Evolutionary conservation across 768 basidiomycete genomes (phyloP).

Genomic region (Tricholoma flavovirens): DNA sequence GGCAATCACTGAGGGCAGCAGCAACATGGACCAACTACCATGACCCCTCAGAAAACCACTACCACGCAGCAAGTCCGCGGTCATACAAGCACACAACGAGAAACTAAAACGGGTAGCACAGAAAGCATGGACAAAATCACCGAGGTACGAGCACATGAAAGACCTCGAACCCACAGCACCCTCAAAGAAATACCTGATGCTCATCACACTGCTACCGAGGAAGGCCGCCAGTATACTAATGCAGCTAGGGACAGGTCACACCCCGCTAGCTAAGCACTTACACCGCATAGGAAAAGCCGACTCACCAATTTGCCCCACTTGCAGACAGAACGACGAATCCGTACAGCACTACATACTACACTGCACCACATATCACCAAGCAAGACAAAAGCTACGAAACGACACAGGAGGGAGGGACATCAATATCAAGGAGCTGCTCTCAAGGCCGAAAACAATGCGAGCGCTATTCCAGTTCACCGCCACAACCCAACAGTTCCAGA

Average conservation of each 20-base stretch:
- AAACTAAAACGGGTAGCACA: background rate
- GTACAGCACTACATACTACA: background rate
- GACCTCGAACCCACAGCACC: background rate
- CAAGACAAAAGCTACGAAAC: background rate
- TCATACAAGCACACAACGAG: too few species aligned
- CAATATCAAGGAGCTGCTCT: too few species aligned
- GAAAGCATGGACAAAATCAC: background rate
- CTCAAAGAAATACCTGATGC: too few species aligned
- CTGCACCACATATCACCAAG: background rate
- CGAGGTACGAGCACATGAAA: too few species aligned
- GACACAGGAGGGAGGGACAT: too few species aligned
- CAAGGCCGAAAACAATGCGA: too few species aligned
- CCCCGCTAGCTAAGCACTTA: background rate
- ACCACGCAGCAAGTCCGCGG: too few species aligned
- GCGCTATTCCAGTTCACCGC: too few species aligned
- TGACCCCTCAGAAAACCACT: background rate
- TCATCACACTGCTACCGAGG: too few species aligned
- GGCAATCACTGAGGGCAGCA: slow-evolving; percentile 3
- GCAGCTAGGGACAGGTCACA: too few species aligned
- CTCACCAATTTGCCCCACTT: background rate
- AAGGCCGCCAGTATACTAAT: too few species aligned
- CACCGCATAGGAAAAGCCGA: background rate
- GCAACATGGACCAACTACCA: background rate
- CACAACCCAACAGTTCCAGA: too few species aligned
- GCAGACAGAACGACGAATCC: background rate